Evolutionary conservation across 129 eudicot species (phyloP).

Genomic region (Flaveria trinervia): DNA sequence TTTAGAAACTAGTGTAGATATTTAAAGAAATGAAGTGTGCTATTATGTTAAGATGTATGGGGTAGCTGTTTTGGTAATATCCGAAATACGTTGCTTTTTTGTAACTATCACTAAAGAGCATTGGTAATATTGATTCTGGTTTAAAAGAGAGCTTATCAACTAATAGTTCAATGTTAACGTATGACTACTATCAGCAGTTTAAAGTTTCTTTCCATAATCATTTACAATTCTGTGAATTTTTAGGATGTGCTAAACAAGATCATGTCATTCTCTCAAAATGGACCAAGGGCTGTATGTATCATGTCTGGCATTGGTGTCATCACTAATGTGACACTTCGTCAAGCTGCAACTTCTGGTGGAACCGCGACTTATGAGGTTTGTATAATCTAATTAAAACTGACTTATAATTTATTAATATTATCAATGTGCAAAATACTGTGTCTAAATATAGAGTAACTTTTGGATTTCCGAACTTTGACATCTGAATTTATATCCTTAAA

Average conservation of each 20-base stretch:
- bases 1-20: not conserved
- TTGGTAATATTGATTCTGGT: not conserved
- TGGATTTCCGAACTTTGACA: not conserved
- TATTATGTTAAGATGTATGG: not conserved
- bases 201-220: not conserved
- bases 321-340: conserved; percentile 82
- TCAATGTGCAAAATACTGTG: not conserved
- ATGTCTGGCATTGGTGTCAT: conserved; percentile 86
- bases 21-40: not conserved
- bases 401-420: not conserved
- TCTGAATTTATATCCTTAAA: not conserved
- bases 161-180: too few species aligned
- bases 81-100: not conserved
- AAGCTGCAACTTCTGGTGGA: conserved; percentile 91
- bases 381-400: conserved; percentile 6
- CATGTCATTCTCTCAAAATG: conserved; percentile 87
- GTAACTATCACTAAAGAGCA: not conserved
- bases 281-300: conserved; percentile 83
- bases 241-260: conserved; percentile 80
- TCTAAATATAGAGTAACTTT: not conserved
- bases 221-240: conserved; percentile 15
- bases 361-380: conserved; percentile 90
- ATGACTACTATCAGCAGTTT: not conserved
- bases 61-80: too few species aligned
- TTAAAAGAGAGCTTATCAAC: too few species aligned